phyloP scores from a whole-genome alignment of 805 yeast genomes.

The Ogataea neopini region DNA sequence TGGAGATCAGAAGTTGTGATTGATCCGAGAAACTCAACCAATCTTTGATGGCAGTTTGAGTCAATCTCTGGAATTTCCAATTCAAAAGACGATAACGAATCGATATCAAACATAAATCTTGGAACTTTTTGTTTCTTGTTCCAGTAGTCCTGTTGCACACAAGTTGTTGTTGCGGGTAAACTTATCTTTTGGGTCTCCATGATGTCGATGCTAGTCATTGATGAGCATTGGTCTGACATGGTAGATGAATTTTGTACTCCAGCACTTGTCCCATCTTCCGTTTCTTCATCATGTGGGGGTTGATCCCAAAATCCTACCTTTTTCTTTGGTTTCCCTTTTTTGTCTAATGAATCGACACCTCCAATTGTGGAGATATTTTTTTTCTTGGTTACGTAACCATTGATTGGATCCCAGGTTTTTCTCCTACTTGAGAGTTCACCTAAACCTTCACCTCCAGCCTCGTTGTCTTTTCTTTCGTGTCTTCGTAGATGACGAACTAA shows the following conservation, averaged over 20 bases:
- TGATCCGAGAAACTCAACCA: slow-evolving; percentile 9
- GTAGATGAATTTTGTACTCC: neutral
- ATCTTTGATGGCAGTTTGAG: neutral
- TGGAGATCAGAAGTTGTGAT: slow-evolving; percentile 1
- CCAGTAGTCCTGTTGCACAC: neutral
- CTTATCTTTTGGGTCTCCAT: neutral
- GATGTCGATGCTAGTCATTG: neutral
- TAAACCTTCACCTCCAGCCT: slow-evolving; percentile 20
- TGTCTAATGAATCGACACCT: neutral
- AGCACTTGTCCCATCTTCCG: neutral
- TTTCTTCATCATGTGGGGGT: neutral
- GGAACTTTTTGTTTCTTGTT: neutral
- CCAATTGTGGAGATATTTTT: slow-evolving; percentile 4
- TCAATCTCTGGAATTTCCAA: slow-evolving; percentile 7
- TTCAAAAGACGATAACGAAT: slow-evolving; percentile 2
- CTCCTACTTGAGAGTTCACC: slow-evolving; percentile 10
- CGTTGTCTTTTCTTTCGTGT: slow-evolving; percentile 18
- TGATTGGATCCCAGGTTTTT: slow-evolving; percentile 10
- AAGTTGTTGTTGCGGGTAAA: too few relatives aligned
- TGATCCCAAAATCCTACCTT: neutral
- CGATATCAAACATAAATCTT: neutral
- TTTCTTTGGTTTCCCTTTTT: neutral
- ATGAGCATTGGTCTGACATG: neutral
- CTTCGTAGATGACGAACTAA: slow-evolving; percentile 21
- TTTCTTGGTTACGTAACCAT: slow-evolving; percentile 5